Conservation (phyloP, 2,329 filamentous ascomycete genomes). For the Arthroderma sp. region DNA sequence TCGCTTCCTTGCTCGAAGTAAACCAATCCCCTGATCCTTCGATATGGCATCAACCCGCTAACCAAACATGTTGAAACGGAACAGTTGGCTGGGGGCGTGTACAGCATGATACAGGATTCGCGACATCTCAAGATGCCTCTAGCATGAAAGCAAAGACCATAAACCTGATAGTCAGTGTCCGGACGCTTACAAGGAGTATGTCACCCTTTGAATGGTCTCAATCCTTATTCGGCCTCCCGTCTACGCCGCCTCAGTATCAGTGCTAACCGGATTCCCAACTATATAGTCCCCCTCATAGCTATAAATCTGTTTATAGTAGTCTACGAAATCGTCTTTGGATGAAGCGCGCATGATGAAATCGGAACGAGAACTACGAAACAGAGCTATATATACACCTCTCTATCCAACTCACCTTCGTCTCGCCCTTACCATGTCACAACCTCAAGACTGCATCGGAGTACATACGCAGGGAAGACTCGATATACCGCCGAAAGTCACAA, state of each 20-base stretch:
- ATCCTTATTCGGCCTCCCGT: too few relatives aligned
- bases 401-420: too few relatives aligned
- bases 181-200: conserved; percentile 86
- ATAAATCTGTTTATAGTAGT: conserved; percentile 73
- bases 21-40: conserved; percentile 6
- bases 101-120: conserved; percentile 60
- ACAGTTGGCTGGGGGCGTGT: conserved; percentile 66
- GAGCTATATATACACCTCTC: too few relatives aligned
- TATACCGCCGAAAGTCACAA: too few relatives aligned
- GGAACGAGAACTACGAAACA: too few relatives aligned
- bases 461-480: too few relatives aligned
- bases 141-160: conserved; percentile 79
- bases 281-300: conserved; percentile 65
- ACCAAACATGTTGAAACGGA: not conserved
- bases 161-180: conserved; percentile 77
- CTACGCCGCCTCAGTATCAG: not conserved
- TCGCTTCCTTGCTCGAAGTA: conserved; percentile 74
- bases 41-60: conserved; percentile 3
- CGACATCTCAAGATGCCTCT: conserved; percentile 53
- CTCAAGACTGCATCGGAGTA: too few relatives aligned
- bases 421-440: too few relatives aligned
- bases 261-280: not conserved
- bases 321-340: conserved; percentile 67
- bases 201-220: conserved; percentile 14
- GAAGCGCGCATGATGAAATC: conserved; percentile 15